These are phyloP conservation scores for cucumber (Cucumis sativus) DNA, from an alignment of 306 rosid species.

Conservation along the genomic window DNA sequence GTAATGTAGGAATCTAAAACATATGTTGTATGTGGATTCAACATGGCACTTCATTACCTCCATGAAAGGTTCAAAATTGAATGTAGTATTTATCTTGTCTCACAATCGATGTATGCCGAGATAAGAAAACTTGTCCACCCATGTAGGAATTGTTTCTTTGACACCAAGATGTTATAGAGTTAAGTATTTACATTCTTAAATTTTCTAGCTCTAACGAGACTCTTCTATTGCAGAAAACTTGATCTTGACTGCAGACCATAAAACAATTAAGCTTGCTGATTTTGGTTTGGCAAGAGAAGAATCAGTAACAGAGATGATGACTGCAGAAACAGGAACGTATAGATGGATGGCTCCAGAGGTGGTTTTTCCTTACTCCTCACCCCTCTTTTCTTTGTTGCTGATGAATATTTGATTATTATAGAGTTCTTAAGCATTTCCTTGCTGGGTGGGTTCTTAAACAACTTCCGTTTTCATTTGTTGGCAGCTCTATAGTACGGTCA, in stretches of 20 bases:
- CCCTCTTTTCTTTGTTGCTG: background rate
- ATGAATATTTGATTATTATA: background rate
- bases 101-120: background rate
- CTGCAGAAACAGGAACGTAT: slow-evolving; percentile 15
- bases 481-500: slow-evolving; percentile 93
- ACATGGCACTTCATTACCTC: background rate
- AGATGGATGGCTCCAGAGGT: slow-evolving; percentile 16
- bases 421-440: background rate
- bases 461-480: background rate
- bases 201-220: background rate
- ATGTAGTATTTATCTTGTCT: background rate
- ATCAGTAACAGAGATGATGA: slow-evolving; percentile 15
- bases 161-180: too few species aligned
- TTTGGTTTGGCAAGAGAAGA: slow-evolving; percentile 17
- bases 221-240: slow-evolving; percentile 1
- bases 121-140: background rate
- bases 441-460: background rate
- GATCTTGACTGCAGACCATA: slow-evolving; percentile 11
- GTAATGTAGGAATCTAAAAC: background rate
- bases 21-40: background rate
- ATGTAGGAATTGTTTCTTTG: too few species aligned
- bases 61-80: background rate
- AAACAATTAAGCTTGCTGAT: slow-evolving; percentile 13
- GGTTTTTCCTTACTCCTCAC: background rate
- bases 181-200: too few species aligned